Base-by-base conservation (phyloP, 2,329 filamentous ascomycete genomes). In the Thyridium curvatum region DNA sequence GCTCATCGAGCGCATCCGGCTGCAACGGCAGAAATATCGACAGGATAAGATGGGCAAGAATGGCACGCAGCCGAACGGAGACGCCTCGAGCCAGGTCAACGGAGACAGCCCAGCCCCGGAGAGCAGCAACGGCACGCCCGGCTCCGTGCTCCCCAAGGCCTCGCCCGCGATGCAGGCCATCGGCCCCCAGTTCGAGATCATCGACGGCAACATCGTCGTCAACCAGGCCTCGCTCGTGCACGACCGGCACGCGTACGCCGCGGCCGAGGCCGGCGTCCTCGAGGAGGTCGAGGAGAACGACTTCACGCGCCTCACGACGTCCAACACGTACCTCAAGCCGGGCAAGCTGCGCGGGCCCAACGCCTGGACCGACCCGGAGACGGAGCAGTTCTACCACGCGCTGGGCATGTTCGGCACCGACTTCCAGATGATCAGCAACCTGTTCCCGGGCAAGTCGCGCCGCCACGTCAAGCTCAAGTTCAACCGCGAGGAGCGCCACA, bases 401-500 rank as follows among this genome's bases (percentile, higher is more conserved):
- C 69, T 94, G 2, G 65, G 71, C 41, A 84, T 83, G 71, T 90
- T 88, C 53, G 87, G 87, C 40, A 91, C 85, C 2, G 86, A 91
- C 55, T 94, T 93, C 54, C 74, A 82, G 56, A 86, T 86, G 62
- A 89, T 94, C 50, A 74, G 77, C 42, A 77, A 78, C 50, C 79
- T 89, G 72, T 90, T 94, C 52, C 76, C 79, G 1, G 74, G 76
- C 46, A 80, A 83, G 52, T 84, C 76, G 43, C 74, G 87, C 14
- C 75, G 82, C 26, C 79, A 86, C 56, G 74, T 93, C 62, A 91
- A 91, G 64, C 73, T 83, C 47, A 93, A 93, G 57, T 93, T 87
- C 63, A 85, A 82, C 51, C 80, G 82, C 44, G 87, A 93, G 61
- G 86, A 93, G 61, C 71, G 77, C 28, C 67, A 77, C 38, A 72